Evolutionary conservation across 2,329 filamentous ascomycete species (phyloP), one percentile per base, ranked within the genome.

Genomic region (Ceratocystis albifundus): DNA sequence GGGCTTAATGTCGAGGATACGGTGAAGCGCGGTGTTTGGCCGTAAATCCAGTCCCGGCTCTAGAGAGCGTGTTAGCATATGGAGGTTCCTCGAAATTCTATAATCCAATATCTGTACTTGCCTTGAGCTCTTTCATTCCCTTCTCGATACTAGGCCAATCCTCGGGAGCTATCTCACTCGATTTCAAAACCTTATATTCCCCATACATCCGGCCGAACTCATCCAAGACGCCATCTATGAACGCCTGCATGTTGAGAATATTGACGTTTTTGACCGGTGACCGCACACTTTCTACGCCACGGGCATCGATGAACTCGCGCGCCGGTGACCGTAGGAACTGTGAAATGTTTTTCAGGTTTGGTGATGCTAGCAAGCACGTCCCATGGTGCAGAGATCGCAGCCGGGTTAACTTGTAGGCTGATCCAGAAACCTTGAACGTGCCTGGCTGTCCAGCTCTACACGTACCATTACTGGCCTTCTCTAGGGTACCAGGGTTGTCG

Each of bases 381-480:
- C 92, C 94, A 75, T 99, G 94, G 75, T 99, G 94, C 67, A 99
- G 79, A 6, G 91, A 88, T 57, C 93, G 82, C 62, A 84, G 78
- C 28, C 89, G 81, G 0, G 89, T 96, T 65, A 99, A 80, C 76
- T 97, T 97, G 77, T 96, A 99, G 10, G 94, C 94, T 0, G 91
- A 96, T 0, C 94, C 94, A 0, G 91, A 96, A 10, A 97, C 82
- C 75, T 99, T 99, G 73, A 87, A 84, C 1, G 81, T 80, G 50
- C 69, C 62, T 30, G 17, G 67, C 48, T 15, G 30, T 1, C 64
- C 66, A 12, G 66, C 64, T 36, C 65, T 67, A 41, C 62, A 67
- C 10, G 66, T 55, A 20, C 66, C 66, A 20, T 41, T 55, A 5
- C 50, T 44, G 12, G 61, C 59, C 32, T 61, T 57, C 12, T 50